Evolutionary conservation across 306 rosid genomes (phyloP).

Genomic region (Trifolium subterraneum): DNA sequence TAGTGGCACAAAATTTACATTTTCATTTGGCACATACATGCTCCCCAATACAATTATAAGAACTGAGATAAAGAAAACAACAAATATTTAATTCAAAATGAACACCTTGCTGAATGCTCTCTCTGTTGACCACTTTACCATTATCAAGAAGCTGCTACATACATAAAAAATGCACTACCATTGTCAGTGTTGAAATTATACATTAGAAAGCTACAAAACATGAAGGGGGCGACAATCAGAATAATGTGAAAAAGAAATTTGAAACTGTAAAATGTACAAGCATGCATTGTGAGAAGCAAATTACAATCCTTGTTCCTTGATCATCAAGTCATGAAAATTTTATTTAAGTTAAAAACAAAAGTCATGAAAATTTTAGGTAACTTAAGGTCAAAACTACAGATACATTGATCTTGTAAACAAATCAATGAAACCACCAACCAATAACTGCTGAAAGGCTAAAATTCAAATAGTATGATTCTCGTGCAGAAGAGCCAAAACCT

Average conservation of each 20-base stretch:
- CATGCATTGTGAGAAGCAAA: slow-evolving; percentile 7
- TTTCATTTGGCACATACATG: slow-evolving; percentile 24
- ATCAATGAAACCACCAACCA: slow-evolving; percentile 30
- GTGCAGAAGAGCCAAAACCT: not conserved
- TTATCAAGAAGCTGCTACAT: slow-evolving; percentile 51
- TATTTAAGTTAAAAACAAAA: too few relatives aligned
- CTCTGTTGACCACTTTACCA: slow-evolving; percentile 46
- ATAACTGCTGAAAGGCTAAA: slow-evolving; percentile 14
- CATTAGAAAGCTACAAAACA: slow-evolving; percentile 3
- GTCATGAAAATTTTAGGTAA: slow-evolving; percentile 27
- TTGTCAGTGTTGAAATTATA: slow-evolving; percentile 26
- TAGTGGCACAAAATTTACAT: slow-evolving; percentile 2
- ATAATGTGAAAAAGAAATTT: slow-evolving; percentile 3
- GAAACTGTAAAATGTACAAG: slow-evolving; percentile 17
- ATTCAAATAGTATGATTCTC: slow-evolving; percentile 21
- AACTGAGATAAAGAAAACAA: not conserved
- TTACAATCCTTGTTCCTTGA: slow-evolving; percentile 10
- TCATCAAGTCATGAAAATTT: slow-evolving; percentile 27
- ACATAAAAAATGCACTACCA: slow-evolving; percentile 44
- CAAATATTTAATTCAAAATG: slow-evolving; percentile 19
- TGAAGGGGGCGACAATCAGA: slow-evolving; percentile 22
- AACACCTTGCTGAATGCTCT: slow-evolving; percentile 67
- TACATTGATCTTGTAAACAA: slow-evolving; percentile 27
- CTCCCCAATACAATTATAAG: slow-evolving; percentile 13
- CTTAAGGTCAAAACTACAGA: slow-evolving; percentile 15